Evolutionary conservation across 129 eudicot species (phyloP).

Genomic region (Heracleum sosnowskyi): DNA sequence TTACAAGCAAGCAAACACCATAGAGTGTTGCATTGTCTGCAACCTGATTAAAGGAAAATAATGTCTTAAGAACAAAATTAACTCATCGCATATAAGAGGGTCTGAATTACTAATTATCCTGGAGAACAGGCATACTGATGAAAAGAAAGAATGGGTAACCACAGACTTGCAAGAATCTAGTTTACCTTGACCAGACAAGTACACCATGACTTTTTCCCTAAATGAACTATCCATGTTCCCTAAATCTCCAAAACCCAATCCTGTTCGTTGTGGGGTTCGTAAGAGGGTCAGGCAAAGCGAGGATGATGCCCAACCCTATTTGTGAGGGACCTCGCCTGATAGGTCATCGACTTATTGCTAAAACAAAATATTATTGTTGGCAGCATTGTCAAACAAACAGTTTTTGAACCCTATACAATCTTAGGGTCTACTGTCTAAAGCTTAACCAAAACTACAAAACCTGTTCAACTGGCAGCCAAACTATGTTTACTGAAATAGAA

Average conservation of each 20-base stretch:
- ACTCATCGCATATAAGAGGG: background rate
- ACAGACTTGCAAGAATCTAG: background rate
- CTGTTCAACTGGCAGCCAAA: background rate
- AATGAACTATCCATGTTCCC: background rate
- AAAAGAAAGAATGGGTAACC: background rate
- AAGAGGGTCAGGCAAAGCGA: background rate
- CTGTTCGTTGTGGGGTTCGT: background rate
- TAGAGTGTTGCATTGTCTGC: slow-evolving; percentile 88
- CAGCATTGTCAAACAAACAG: background rate
- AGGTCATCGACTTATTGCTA: background rate
- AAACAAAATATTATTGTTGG: background rate
- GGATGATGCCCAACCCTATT: background rate
- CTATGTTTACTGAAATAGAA: background rate
- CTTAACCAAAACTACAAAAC: background rate
- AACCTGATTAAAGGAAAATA: slow-evolving; percentile 40
- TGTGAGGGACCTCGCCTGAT: background rate
- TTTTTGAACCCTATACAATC: background rate
- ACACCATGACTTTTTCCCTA: background rate
- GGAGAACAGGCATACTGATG: background rate
- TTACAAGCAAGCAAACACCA: slow-evolving; percentile 88
- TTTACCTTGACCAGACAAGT: background rate
- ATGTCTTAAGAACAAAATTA: background rate
- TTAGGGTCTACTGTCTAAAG: background rate
- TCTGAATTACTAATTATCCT: background rate
- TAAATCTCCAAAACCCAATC: background rate